phyloP scores from a whole-genome alignment of 345 rosid species.

The Linum tenue region DNA sequence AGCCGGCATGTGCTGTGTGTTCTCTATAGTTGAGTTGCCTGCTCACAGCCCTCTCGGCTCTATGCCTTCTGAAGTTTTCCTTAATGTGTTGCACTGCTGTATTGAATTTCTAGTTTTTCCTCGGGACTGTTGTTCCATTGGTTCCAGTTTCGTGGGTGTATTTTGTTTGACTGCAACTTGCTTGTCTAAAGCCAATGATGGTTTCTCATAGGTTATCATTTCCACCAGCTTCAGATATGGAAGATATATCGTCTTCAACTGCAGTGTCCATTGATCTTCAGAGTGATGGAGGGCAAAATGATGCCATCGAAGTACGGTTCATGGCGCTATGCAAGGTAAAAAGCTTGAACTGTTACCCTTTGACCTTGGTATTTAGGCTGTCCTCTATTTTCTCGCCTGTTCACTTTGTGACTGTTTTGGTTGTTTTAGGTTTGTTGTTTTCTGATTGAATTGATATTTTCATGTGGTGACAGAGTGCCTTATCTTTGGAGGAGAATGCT shows the following conservation, averaged over 20 bases:
- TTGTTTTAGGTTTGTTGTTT: background rate
- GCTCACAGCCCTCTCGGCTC: too few species aligned
- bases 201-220: background rate
- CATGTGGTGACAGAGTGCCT: conserved; percentile 41
- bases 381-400: too few species aligned
- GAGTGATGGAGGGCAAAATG: conserved; percentile 16
- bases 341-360: background rate
- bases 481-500: conserved; percentile 43
- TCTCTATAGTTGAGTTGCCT: too few species aligned
- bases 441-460: background rate
- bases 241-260: background rate
- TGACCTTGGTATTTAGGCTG: background rate
- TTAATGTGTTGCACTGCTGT: too few species aligned
- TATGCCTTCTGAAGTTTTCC: too few species aligned
- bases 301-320: conserved; percentile 33
- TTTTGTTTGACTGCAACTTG: too few species aligned
- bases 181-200: too few species aligned
- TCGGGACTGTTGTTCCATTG: too few species aligned
- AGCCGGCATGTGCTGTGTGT: too few species aligned
- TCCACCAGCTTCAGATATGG: background rate
- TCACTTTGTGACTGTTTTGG: background rate
- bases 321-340: conserved; percentile 10
- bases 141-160: too few species aligned
- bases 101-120: too few species aligned
- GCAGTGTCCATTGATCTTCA: conserved; percentile 9